Percentiles rank a stretch among this genome's conserved stretches.
Conservation (phyloP, 2,329 filamentous ascomycete species). For the Penicillium frequentans region DNA sequence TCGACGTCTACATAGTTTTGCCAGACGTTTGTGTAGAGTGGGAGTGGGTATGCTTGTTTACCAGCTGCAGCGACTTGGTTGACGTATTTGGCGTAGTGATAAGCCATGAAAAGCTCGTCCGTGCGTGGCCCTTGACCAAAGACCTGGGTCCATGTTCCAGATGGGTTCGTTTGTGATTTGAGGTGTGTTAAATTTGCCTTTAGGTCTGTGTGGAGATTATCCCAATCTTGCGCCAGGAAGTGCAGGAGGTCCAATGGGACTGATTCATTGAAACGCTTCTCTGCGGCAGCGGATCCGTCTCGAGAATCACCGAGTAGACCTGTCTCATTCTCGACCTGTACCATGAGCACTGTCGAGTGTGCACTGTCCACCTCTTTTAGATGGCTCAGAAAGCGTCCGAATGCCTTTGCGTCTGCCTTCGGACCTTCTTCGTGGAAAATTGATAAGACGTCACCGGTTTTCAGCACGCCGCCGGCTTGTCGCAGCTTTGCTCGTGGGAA, state of each 20-base stretch:
- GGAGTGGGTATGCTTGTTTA: constrained; percentile 43
- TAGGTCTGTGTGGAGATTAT: constrained; percentile 22
- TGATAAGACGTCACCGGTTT: constrained; percentile 35
- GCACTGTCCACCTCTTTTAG: constrained; percentile 46
- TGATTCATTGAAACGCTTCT: constrained; percentile 41
- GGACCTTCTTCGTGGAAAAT: constrained; percentile 39
- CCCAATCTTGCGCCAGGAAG: constrained; percentile 22
- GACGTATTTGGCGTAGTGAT: constrained; percentile 45
- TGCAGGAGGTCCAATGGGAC: constrained; percentile 40
- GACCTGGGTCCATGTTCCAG: constrained; percentile 39
- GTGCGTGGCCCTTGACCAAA: constrained; percentile 40
- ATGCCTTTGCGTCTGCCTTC: constrained; percentile 43
- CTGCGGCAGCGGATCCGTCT: constrained; percentile 46
- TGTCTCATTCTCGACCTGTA: constrained; percentile 59
- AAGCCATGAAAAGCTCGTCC: constrained; percentile 53
- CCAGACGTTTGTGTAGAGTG: constrained; percentile 51
- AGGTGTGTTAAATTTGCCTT: constrained; percentile 27
- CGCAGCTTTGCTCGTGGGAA: constrained; percentile 20
- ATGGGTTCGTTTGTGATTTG: constrained; percentile 14
- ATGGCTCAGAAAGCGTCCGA: constrained; percentile 40
- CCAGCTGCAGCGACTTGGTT: constrained; percentile 44
- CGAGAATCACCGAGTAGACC: constrained; percentile 55
- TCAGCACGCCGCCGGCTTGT: constrained; percentile 26
- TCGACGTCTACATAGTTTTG: constrained; percentile 42
- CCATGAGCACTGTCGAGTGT: constrained; percentile 40